These are phyloP conservation scores for Parsonsia alboflavescens DNA, from an alignment of 257 asterid species.

Conservation along the genomic window DNA sequence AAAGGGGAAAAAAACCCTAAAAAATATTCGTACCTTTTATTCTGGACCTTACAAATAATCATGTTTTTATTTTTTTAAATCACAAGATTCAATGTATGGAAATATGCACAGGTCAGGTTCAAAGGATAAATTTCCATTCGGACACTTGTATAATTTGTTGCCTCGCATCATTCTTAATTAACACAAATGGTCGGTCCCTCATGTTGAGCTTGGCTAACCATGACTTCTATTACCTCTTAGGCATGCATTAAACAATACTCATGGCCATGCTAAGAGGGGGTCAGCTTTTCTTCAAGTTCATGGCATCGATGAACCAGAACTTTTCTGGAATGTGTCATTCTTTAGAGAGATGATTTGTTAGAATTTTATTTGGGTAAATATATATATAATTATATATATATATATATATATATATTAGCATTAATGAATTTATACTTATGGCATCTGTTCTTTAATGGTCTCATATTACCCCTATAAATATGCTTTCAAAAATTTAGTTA, in stretches of 20 bases:
- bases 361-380: neutral
- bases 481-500: neutral
- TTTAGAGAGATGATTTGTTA: neutral
- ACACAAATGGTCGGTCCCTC: constrained; percentile 6
- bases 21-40: no score
- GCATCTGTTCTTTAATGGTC: constrained; percentile 22
- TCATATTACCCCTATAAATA: constrained; percentile 17
- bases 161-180: constrained; percentile 8
- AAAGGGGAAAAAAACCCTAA: no score
- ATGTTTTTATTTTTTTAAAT: no score
- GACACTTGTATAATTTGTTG: constrained; percentile 13
- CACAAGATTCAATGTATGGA: no score
- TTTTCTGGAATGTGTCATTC: constrained; percentile 6
- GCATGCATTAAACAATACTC: constrained; percentile 10
- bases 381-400: neutral
- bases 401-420: neutral
- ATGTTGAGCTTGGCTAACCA: constrained; percentile 23
- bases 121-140: no score
- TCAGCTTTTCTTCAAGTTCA: no score
- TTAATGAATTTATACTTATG: constrained; percentile 9
- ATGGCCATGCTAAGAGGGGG: no score
- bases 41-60: no score
- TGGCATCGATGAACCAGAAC: constrained; percentile 3
- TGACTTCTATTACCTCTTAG: constrained; percentile 16
- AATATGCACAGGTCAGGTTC: no score